Evolutionary conservation across 192 early-diverging fungal genomes (phyloP).

Genomic region (Backusella tarrabulga): DNA sequence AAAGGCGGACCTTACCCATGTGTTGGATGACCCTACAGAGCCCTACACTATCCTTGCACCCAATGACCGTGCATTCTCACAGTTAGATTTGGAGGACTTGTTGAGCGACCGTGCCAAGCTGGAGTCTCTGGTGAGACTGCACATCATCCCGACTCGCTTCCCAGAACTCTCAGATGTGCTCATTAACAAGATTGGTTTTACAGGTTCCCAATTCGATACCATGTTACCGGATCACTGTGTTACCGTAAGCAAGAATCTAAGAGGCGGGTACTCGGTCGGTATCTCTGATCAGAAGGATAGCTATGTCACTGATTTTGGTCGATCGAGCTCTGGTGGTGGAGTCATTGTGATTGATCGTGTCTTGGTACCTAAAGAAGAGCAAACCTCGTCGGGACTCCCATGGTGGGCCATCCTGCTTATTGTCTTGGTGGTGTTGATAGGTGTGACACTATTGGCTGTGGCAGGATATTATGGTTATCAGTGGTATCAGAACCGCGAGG

Average conservation of each 20-base stretch:
- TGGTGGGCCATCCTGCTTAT: conserved; percentile 30
- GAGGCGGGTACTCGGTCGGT: conserved; percentile 1
- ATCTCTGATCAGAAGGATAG: conserved; percentile 10
- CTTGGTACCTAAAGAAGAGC: conserved; percentile 17
- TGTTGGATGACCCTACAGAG: neutral
- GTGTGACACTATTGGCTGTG: neutral
- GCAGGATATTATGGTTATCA: conserved; percentile 18
- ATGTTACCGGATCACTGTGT: conserved; percentile 7
- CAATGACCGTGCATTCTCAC: conserved; percentile 46
- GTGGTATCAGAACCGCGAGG: conserved; percentile 17
- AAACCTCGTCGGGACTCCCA: neutral
- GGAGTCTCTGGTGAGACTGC: conserved; percentile 53
- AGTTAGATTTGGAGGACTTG: conserved; percentile 30
- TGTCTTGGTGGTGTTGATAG: neutral
- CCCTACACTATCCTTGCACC: conserved; percentile 51
- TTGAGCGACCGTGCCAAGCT: conserved; percentile 41
- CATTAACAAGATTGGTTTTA: neutral
- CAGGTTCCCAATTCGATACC: conserved; percentile 18
- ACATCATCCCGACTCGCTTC: conserved; percentile 53
- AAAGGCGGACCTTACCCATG: neutral
- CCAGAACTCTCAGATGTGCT: neutral
- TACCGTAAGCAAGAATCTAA: neutral
- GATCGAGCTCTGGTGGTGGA: conserved; percentile 23
- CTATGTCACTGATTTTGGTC: conserved; percentile 16
- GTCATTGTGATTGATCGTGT: conserved; percentile 31